These are phyloP conservation scores for Clitopilus hobsonii DNA, from an alignment of 768 basidiomycete genomes.

Conservation along the genomic window DNA sequence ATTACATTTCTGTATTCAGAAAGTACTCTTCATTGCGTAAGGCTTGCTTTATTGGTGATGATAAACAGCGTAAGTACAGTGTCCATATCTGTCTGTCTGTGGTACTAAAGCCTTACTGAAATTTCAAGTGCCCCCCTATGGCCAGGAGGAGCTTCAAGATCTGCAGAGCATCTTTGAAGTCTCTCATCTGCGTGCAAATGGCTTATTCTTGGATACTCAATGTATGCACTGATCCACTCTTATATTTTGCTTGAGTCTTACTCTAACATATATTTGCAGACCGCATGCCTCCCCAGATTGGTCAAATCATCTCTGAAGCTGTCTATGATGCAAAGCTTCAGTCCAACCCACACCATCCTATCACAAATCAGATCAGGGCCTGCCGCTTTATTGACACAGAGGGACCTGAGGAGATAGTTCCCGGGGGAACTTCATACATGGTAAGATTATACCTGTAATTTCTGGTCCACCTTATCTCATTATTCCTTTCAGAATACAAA, in stretches of 20 bases:
- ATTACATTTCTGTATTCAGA: constrained; percentile 39
- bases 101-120: constrained; percentile 9
- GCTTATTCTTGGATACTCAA: constrained; percentile 65
- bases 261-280: constrained; percentile 36
- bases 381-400: constrained; percentile 63
- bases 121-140: constrained; percentile 70
- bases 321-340: constrained; percentile 61
- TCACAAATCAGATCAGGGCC: constrained; percentile 38
- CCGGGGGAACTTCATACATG: constrained; percentile 28
- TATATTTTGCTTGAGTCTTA: constrained; percentile 4
- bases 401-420: constrained; percentile 29
- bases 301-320: constrained; percentile 61
- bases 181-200: constrained; percentile 44
- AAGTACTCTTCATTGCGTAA: constrained; percentile 40
- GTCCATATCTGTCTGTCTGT: constrained; percentile 1
- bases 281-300: constrained; percentile 81
- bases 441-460: constrained; percentile 19
- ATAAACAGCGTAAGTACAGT: constrained; percentile 52
- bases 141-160: constrained; percentile 59
- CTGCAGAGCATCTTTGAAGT: constrained; percentile 79
- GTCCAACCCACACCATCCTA: constrained; percentile 46
- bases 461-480: constrained; percentile 3
- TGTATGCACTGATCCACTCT: constrained; percentile 42
- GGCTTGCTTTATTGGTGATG: constrained; percentile 60
- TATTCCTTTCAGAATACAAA: constrained; percentile 43